Percentiles rank a stretch among this genome's conserved stretches.
These are phyloP conservation scores for Apiospora phragmitis DNA, from an alignment of 2,329 filamentous ascomycete genomes.

Conservation along the genomic window DNA sequence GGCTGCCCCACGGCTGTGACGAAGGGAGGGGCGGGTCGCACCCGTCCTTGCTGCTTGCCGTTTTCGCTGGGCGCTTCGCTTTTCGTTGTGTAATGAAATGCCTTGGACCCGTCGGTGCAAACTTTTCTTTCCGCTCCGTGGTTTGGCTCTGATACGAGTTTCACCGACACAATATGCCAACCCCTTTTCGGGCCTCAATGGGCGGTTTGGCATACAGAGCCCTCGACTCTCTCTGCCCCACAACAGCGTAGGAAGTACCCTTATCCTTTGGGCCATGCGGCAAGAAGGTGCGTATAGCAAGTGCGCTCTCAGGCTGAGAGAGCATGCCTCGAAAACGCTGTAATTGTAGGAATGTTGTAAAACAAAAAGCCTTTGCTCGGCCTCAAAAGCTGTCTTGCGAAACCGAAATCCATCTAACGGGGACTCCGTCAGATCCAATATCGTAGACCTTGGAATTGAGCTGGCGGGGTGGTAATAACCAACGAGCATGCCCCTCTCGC, in stretches of 20 bases:
- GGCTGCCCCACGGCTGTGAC: neutral
- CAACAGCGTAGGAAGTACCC: neutral
- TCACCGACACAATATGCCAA: neutral
- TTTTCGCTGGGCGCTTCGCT: neutral
- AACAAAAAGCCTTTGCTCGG: neutral
- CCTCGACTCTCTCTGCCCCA: neutral
- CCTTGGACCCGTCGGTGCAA: neutral
- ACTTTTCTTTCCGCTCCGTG: neutral
- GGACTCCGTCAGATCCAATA: constrained; percentile 58
- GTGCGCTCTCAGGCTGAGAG: neutral
- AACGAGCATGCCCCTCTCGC: constrained; percentile 66
- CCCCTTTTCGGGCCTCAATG: neutral
- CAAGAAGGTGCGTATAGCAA: neutral
- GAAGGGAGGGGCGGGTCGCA: neutral
- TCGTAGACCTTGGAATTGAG: constrained; percentile 53
- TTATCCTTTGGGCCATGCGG: neutral
- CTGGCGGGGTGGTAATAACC: constrained; percentile 67
- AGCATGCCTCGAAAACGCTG: neutral
- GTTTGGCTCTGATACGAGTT: neutral
- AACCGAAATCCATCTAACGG: constrained; percentile 56
- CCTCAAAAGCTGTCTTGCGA: constrained; percentile 19
- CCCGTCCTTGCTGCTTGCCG: neutral
- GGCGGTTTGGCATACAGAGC: neutral
- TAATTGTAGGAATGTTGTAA: neutral
- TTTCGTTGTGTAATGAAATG: constrained; percentile 7